A percentile compares a stretch with the other conserved stretches of the same genome.
phyloP scores from a whole-genome alignment of 2,329 filamentous ascomycete species.

The Exophiala spinifera region DNA sequence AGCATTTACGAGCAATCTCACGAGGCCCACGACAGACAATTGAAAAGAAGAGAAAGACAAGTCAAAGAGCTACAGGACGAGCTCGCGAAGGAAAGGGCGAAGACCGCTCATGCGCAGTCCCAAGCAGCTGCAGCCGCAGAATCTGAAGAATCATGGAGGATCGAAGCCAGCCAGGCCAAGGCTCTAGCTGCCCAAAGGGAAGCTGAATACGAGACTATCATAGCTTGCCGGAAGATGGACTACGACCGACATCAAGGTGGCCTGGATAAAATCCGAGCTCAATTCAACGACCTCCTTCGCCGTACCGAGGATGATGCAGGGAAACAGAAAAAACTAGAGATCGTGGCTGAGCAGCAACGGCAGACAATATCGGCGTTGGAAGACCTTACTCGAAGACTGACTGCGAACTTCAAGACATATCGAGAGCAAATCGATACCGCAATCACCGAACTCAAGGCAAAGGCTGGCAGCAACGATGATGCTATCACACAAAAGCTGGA shows the following conservation, averaged over 20 bases:
- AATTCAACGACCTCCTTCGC: constrained; percentile 35
- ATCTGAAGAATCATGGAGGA: constrained; percentile 30
- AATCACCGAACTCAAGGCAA: constrained; percentile 32
- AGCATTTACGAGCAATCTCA: constrained; percentile 47
- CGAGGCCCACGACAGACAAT: constrained; percentile 46
- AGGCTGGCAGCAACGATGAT: constrained; percentile 28
- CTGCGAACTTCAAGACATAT: constrained; percentile 41
- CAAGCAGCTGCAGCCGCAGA: constrained; percentile 32
- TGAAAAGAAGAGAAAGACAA: constrained; percentile 47
- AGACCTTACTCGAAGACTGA: constrained; percentile 41
- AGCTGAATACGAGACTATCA: constrained; percentile 43
- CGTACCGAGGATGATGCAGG: constrained; percentile 38
- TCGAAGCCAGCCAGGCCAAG: constrained; percentile 31
- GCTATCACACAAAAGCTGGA: constrained; percentile 38
- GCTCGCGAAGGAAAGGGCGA: constrained; percentile 41
- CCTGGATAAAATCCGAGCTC: constrained; percentile 38
- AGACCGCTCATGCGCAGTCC: constrained; percentile 41
- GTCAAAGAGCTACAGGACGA: constrained; percentile 44
- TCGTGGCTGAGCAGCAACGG: constrained; percentile 46
- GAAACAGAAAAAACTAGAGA: constrained; percentile 41
- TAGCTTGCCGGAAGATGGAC: constrained; percentile 40
- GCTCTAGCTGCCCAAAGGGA: constrained; percentile 29
- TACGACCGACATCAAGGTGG: constrained; percentile 39
- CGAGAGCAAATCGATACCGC: constrained; percentile 42
- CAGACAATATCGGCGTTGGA: constrained; percentile 41